Percentiles rank a stretch among this genome's conserved stretches.
phyloP scores from a whole-genome alignment of 208 protist species.

The Polymyxa betae region DNA sequence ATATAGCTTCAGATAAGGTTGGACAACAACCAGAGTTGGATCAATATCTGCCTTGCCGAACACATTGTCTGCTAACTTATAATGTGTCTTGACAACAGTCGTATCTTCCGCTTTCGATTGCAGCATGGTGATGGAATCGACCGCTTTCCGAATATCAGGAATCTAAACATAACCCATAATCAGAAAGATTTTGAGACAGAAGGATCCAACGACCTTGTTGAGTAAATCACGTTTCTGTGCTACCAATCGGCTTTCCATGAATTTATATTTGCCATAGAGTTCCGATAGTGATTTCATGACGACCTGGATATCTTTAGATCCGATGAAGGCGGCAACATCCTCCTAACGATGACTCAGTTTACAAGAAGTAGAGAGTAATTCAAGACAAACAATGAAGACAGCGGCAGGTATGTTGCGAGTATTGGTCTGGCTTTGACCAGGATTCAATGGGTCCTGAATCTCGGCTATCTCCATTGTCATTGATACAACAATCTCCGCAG shows the following conservation, averaged over 20 bases:
- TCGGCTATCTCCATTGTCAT: too few relatives aligned
- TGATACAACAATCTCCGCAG: too few relatives aligned
- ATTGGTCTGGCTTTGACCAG: too few relatives aligned
- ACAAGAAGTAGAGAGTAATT: not conserved
- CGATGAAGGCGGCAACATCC: not conserved
- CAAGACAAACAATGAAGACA: not conserved
- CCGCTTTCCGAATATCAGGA: not conserved
- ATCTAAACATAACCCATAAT: not conserved
- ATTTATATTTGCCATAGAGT: slow-evolving; percentile 42
- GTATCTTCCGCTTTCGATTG: not conserved
- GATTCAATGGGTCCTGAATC: too few relatives aligned
- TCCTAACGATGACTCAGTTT: not conserved
- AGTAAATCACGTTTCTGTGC: not conserved
- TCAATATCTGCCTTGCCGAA: not conserved
- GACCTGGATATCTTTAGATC: not conserved
- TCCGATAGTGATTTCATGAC: not conserved
- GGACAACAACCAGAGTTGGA: not conserved
- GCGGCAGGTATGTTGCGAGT: not conserved
- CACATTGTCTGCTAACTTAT: slow-evolving; percentile 41
- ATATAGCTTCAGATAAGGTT: not conserved
- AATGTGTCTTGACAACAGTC: not conserved
- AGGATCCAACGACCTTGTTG: not conserved
- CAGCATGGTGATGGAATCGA: not conserved
- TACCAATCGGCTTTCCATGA: slow-evolving; percentile 26
- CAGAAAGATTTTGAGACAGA: not conserved